phyloP scores from a whole-genome alignment of 768 basidiomycete species.

The Hypholoma sublateritium region DNA sequence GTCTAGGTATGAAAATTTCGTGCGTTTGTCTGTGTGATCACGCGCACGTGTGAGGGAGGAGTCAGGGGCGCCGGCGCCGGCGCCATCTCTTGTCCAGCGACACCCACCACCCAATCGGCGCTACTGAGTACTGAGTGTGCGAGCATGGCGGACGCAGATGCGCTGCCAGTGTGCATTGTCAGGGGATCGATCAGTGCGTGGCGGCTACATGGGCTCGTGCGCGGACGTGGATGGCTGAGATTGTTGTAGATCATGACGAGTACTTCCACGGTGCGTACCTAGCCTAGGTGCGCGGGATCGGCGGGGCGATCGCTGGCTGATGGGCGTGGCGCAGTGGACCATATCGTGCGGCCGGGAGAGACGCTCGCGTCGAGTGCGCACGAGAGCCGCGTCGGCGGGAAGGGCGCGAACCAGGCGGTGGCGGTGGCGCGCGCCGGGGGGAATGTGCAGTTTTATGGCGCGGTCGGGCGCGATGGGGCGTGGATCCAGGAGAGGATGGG shows the following conservation, averaged over 20 bases:
- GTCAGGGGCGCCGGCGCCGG: too few species aligned
- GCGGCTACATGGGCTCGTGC: not conserved
- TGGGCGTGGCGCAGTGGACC: too few species aligned
- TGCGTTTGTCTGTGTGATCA: too few species aligned
- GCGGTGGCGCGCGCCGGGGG: conserved; percentile 55
- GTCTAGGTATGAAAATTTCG: too few species aligned
- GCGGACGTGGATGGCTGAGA: not conserved
- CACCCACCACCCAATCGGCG: too few species aligned
- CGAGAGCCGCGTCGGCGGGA: conserved; percentile 54
- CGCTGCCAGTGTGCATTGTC: not conserved
- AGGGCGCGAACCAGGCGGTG: conserved; percentile 66
- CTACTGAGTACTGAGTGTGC: not conserved
- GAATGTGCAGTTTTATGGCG: conserved; percentile 46
- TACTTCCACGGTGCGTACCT: conserved; percentile 48
- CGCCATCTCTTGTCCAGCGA: too few species aligned
- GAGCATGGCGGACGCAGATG: not conserved
- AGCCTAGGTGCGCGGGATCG: too few species aligned
- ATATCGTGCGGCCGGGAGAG: conserved; percentile 56
- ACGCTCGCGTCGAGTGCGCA: conserved; percentile 54
- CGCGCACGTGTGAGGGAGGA: too few species aligned
- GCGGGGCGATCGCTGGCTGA: too few species aligned
- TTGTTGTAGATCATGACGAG: conserved; percentile 50
- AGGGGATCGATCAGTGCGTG: not conserved
- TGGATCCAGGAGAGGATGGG: conserved; percentile 45
- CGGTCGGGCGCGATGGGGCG: conserved; percentile 51